Evolutionary conservation across 768 basidiomycete species (phyloP).

Genomic region (Rubroboletus pulcherrimus): DNA sequence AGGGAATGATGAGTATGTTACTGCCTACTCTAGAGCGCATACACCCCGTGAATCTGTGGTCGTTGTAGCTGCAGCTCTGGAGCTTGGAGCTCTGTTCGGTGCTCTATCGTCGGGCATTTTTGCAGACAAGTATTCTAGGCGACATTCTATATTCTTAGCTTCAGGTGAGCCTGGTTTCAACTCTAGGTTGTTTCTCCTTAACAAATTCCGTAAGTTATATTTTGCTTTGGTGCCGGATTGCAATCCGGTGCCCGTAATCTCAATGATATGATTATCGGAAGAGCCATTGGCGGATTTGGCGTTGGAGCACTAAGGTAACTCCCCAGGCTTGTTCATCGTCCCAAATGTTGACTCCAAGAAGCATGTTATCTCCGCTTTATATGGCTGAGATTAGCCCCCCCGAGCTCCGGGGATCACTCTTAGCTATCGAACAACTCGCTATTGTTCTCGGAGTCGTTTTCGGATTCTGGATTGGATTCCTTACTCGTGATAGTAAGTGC

Average conservation of each 20-base stretch:
- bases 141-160: constrained; percentile 62
- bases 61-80: constrained; percentile 64
- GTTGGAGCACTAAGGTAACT: constrained; percentile 69
- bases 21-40: not conserved
- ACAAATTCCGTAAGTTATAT: constrained; percentile 46
- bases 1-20: constrained; percentile 70
- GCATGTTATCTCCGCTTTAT: constrained; percentile 78
- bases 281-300: constrained; percentile 74
- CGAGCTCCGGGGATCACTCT: constrained; percentile 72
- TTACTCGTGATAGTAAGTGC: constrained; percentile 58
- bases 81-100: constrained; percentile 77
- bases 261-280: constrained; percentile 58
- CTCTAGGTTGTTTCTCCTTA: not conserved
- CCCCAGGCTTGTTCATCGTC: constrained; percentile 7
- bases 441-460: constrained; percentile 80
- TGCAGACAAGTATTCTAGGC: constrained; percentile 65
- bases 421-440: constrained; percentile 76
- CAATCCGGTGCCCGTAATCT: constrained; percentile 61
- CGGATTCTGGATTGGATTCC: constrained; percentile 80
- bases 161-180: constrained; percentile 46
- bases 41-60: not conserved
- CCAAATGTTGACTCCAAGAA: constrained; percentile 24
- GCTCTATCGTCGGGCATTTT: constrained; percentile 63
- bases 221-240: constrained; percentile 67
- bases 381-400: constrained; percentile 85